Evolutionary conservation across 2,329 filamentous ascomycete species (phyloP).

Genomic region (Calycina marina): DNA sequence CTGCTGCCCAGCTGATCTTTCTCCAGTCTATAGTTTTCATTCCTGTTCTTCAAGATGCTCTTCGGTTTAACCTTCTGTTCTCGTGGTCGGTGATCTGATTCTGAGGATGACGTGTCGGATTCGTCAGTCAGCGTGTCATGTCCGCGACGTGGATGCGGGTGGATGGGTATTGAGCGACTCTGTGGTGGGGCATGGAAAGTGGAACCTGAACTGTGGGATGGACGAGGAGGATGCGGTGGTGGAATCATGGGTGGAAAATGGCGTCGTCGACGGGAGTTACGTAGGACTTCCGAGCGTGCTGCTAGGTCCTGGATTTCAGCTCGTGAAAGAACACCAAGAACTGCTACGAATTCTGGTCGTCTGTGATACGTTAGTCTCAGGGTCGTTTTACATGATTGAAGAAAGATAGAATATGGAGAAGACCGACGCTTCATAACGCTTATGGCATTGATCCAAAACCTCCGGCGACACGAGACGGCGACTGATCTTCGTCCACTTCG

Average conservation of each 20-base stretch:
- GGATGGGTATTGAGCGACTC: constrained; percentile 1
- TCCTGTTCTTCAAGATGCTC: not conserved
- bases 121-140: constrained; percentile 7
- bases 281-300: constrained; percentile 25
- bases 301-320: constrained; percentile 39
- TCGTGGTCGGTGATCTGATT: constrained; percentile 1
- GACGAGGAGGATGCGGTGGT: constrained; percentile 6
- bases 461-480: constrained; percentile 42
- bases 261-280: constrained; percentile 17
- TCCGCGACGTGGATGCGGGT: too few species aligned
- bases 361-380: constrained; percentile 8
- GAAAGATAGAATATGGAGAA: not conserved
- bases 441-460: constrained; percentile 37
- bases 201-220: too few species aligned
- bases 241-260: constrained; percentile 2
- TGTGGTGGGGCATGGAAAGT: constrained; percentile 4
- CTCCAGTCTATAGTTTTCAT: too few species aligned
- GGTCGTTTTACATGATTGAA: not conserved
- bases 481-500: constrained; percentile 44
- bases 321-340: constrained; percentile 38
- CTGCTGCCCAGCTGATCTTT: too few species aligned
- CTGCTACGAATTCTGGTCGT: constrained; percentile 42
- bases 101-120: constrained; percentile 1
- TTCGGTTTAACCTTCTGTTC: constrained; percentile 1
- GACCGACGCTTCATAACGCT: constrained; percentile 40